phyloP scores from a whole-genome alignment of 2,329 filamentous ascomycete species.

The Rhinocladiella similis region DNA sequence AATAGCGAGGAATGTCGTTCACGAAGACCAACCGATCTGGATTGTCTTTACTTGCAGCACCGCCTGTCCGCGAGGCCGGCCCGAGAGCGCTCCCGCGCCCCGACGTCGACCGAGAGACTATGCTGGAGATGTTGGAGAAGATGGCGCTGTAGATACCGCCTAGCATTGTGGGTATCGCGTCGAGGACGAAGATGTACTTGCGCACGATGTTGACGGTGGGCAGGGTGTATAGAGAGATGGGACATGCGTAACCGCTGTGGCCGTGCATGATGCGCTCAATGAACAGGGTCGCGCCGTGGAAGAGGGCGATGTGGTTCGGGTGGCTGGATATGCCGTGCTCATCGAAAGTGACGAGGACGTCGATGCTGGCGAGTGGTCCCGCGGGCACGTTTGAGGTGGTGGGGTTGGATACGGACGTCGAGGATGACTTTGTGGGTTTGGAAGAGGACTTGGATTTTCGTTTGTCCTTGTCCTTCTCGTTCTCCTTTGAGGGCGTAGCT shows the following conservation, averaged over 20 bases:
- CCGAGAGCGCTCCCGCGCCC: not conserved
- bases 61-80: conserved; percentile 13
- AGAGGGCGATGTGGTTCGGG: conserved; percentile 89
- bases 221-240: conserved; percentile 83
- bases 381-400: conserved; percentile 28
- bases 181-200: conserved; percentile 79
- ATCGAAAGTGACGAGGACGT: conserved; percentile 90
- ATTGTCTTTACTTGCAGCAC: conserved; percentile 35
- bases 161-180: conserved; percentile 70
- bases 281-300: conserved; percentile 76
- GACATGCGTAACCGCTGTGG: conserved; percentile 64
- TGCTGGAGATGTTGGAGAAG: conserved; percentile 7
- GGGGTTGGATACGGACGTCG: conserved; percentile 27
- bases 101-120: not conserved
- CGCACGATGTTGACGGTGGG: conserved; percentile 69
- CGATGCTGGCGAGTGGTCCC: conserved; percentile 61
- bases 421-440: not conserved
- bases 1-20: conserved; percentile 63
- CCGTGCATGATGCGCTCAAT: conserved; percentile 64
- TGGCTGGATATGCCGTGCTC: conserved; percentile 77
- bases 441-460: conserved; percentile 11
- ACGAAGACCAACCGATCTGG: conserved; percentile 67
- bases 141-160: conserved; percentile 50
- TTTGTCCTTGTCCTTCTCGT: conserved; percentile 18
- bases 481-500: not conserved